Conservation (phyloP, 208 protist genomes). For the Tritrichomonas musculus region DNA sequence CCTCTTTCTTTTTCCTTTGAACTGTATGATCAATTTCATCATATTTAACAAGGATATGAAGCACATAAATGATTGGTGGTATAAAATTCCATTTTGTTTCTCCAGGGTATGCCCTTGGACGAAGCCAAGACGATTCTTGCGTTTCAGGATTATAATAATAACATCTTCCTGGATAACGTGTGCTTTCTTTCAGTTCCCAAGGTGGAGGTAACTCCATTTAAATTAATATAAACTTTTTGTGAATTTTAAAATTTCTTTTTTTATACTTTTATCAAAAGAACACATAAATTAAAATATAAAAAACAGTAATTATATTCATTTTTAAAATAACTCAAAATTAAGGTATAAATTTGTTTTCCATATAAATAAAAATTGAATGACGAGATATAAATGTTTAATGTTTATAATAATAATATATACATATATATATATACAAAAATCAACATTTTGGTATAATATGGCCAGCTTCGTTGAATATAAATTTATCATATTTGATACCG, state of each 20-base stretch:
- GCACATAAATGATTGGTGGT: not conserved
- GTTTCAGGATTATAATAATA: conserved; percentile 17
- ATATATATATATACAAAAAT: too few relatives aligned
- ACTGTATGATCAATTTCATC: not conserved
- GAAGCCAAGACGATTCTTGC: not conserved
- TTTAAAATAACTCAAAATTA: too few relatives aligned
- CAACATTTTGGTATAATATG: not conserved
- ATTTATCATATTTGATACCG: not conserved
- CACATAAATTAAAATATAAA: too few relatives aligned
- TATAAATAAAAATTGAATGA: too few relatives aligned
- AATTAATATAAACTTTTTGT: too few relatives aligned
- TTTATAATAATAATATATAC: too few relatives aligned
- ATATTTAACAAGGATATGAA: not conserved
- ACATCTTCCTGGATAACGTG: not conserved
- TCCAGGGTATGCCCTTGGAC: not conserved
- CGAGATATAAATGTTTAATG: too few relatives aligned
- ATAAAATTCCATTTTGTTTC: not conserved
- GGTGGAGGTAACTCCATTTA: not conserved
- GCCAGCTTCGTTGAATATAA: not conserved
- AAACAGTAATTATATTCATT: too few relatives aligned
- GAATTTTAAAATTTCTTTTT: too few relatives aligned
- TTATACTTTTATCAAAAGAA: too few relatives aligned
- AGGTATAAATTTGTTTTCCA: too few relatives aligned
- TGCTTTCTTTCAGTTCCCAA: not conserved
- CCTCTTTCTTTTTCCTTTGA: not conserved